A percentile compares a stretch with the other conserved stretches of the same genome.
These are phyloP conservation scores for Pulveroboletus sp. DNA, from an alignment of 768 basidiomycete species.

Conservation along the genomic window DNA sequence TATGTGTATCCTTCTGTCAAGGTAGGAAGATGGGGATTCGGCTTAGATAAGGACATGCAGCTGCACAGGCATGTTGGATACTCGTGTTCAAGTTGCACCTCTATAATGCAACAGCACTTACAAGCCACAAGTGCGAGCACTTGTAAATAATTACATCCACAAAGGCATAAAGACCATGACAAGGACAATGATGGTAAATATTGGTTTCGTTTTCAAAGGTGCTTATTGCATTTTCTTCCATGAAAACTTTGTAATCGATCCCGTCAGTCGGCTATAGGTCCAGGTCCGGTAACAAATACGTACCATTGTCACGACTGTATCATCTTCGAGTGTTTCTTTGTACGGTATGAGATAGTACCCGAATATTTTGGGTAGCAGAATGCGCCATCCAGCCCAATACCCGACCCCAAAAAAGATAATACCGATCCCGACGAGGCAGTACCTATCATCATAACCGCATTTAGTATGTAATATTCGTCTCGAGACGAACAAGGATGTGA, in stretches of 20 bases:
- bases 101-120: too few relatives aligned
- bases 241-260: slow-evolving; percentile 8
- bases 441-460: slow-evolving; percentile 34
- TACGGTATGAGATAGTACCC: slow-evolving; percentile 45
- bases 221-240: too few relatives aligned
- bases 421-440: slow-evolving; percentile 52
- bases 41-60: too few relatives aligned
- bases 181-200: too few relatives aligned
- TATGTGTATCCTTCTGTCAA: too few relatives aligned
- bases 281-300: slow-evolving; percentile 19
- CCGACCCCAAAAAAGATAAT: slow-evolving; percentile 44
- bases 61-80: too few relatives aligned
- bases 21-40: too few relatives aligned
- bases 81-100: too few relatives aligned
- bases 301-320: slow-evolving; percentile 53
- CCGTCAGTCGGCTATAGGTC: not conserved
- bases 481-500: not conserved
- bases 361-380: slow-evolving; percentile 47
- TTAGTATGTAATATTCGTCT: slow-evolving; percentile 33
- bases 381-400: slow-evolving; percentile 56
- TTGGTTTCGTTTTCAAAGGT: too few relatives aligned
- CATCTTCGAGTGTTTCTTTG: slow-evolving; percentile 51
- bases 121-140: too few relatives aligned
- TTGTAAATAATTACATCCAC: too few relatives aligned
- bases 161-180: too few relatives aligned